These are phyloP conservation scores for Pseudogymnoascus sp. DNA, from an alignment of 2,329 filamentous ascomycete species.

Conservation along the genomic window DNA sequence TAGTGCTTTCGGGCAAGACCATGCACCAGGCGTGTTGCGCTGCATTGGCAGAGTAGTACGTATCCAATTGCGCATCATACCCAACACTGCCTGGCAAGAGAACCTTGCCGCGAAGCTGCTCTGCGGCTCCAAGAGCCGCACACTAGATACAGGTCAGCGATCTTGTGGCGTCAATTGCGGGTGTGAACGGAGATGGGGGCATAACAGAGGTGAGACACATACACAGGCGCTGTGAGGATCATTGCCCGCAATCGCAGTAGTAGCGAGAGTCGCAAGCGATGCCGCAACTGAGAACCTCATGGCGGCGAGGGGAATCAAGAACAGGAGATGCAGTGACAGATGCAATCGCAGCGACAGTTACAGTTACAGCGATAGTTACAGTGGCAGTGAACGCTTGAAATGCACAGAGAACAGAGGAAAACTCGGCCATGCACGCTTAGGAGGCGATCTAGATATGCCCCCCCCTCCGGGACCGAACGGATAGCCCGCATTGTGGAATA, in stretches of 20 bases:
- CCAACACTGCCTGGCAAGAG: conserved; percentile 23
- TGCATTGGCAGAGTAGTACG: conserved; percentile 33
- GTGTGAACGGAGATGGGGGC: neutral
- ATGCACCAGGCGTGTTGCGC: conserved; percentile 31
- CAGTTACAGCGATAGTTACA: neutral
- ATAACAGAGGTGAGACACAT: neutral
- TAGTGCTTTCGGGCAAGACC: conserved; percentile 26
- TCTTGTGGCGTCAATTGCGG: neutral
- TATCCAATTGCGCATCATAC: conserved; percentile 27
- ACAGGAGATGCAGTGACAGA: neutral
- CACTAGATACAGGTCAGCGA: conserved; percentile 21
- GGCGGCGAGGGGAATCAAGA: neutral
- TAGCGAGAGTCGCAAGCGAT: conserved; percentile 5
- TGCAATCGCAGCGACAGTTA: neutral
- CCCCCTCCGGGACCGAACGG: neutral
- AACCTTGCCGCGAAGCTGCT: conserved; percentile 25
- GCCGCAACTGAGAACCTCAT: conserved; percentile 1
- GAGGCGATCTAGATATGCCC: neutral
- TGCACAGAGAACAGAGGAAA: neutral
- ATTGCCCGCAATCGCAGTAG: neutral
- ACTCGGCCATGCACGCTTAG: neutral
- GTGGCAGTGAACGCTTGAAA: neutral
- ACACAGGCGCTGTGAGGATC: conserved; percentile 2
- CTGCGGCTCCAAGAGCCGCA: conserved; percentile 17
- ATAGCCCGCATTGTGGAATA: neutral